phyloP scores from a whole-genome alignment of 2,329 filamentous ascomycete species.

The Fusarium euwallaceae region DNA sequence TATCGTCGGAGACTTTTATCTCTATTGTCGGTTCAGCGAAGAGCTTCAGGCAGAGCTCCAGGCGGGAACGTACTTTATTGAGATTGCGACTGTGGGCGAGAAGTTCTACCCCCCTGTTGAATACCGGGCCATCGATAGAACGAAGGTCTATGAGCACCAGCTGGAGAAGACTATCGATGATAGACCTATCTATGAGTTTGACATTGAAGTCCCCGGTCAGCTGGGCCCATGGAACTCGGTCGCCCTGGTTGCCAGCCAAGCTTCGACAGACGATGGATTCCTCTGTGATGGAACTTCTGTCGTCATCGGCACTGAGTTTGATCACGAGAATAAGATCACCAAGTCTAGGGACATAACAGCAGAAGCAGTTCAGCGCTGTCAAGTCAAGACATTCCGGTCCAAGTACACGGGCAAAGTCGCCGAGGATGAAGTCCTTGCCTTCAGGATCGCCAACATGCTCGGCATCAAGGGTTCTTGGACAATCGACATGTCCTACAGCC shows the following conservation, averaged over 20 bases:
- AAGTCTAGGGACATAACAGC: neutral
- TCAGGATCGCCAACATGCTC: neutral
- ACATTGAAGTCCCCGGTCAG: slow-evolving; percentile 18
- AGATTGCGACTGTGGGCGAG: neutral
- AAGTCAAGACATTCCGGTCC: neutral
- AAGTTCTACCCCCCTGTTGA: neutral
- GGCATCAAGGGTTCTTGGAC: neutral
- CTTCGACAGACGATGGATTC: slow-evolving; percentile 6
- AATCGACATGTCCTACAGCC: neutral
- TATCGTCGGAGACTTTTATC: slow-evolving; percentile 20
- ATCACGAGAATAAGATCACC: neutral
- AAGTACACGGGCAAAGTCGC: neutral
- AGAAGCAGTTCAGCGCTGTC: neutral
- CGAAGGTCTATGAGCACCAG: neutral
- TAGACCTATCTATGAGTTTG: slow-evolving; percentile 1
- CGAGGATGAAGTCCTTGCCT: neutral
- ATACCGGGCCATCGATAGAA: neutral
- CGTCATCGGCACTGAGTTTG: neutral
- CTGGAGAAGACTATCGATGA: neutral
- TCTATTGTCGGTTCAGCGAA: slow-evolving; percentile 11
- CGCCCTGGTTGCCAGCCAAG: neutral
- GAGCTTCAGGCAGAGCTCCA: neutral
- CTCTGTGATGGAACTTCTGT: neutral
- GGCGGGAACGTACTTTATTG: neutral
- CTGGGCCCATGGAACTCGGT: slow-evolving; percentile 24